phyloP scores from a whole-genome alignment of 352 stramenopile species.

The Globisporangium lucens region DNA sequence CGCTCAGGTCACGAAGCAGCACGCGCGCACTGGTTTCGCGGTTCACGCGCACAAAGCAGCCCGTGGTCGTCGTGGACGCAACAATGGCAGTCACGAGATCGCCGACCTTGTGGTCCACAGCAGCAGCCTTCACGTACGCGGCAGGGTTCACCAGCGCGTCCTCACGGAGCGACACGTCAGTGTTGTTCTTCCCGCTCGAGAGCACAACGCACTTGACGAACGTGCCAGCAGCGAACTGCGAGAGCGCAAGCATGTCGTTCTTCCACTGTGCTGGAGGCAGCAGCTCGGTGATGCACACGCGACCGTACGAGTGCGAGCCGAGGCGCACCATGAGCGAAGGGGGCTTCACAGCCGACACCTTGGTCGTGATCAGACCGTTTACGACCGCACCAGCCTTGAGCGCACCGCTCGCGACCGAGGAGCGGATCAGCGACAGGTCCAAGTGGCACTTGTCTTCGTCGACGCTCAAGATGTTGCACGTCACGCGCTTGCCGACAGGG shows the following conservation, averaged over 20 bases:
- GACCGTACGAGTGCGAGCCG: slow-evolving; percentile 65
- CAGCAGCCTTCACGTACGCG: slow-evolving; percentile 51
- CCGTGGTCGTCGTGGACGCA: slow-evolving; percentile 87
- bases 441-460: slow-evolving; percentile 71
- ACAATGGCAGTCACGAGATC: slow-evolving; percentile 92
- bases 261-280: slow-evolving; percentile 53
- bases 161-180: slow-evolving; percentile 76
- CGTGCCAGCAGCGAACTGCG: slow-evolving; percentile 58
- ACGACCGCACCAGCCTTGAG: slow-evolving; percentile 58
- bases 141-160: slow-evolving; percentile 51
- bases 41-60: slow-evolving; percentile 93
- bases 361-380: slow-evolving; percentile 66
- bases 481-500: slow-evolving; percentile 72
- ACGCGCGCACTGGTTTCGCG: slow-evolving; percentile 86
- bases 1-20: slow-evolving; percentile 94
- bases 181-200: slow-evolving; percentile 33
- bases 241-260: slow-evolving; percentile 62
- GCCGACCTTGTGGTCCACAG: slow-evolving; percentile 44
- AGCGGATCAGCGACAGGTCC: slow-evolving; percentile 68
- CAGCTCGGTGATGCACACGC: slow-evolving; percentile 81
- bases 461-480: slow-evolving; percentile 59
- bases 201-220: slow-evolving; percentile 81
- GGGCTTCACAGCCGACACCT: slow-evolving; percentile 66
- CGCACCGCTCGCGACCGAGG: slow-evolving; percentile 16
- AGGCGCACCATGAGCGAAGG: slow-evolving; percentile 87